phyloP scores from a whole-genome alignment of 1,284 basidiomycete species.

The Austroboletus niveus region DNA sequence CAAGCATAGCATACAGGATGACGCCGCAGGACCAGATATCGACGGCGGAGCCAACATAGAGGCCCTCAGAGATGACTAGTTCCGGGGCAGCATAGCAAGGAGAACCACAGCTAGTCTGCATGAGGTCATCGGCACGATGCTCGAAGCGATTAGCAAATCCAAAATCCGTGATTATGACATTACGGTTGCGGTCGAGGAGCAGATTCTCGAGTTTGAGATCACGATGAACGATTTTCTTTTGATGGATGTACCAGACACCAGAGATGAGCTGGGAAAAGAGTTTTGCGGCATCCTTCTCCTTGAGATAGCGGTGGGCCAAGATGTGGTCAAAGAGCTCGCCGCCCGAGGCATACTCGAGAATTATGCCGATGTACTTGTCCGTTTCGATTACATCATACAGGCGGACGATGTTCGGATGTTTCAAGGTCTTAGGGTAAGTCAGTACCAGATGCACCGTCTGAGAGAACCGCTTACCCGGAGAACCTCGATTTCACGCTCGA shows the following conservation, averaged over 20 bases:
- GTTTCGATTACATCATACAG: constrained; percentile 99
- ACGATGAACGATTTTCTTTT: constrained; percentile 98
- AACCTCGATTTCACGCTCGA: constrained; percentile 97
- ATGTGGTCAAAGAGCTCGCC: constrained; percentile 99
- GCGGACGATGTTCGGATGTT: constrained; percentile 98
- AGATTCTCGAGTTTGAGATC: constrained; percentile 99
- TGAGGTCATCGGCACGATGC: constrained; percentile 87
- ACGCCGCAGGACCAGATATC: constrained; percentile 99
- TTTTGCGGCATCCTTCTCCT: constrained; percentile 92
- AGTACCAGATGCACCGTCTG: constrained; percentile 1
- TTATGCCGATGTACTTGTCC: constrained; percentile 99
- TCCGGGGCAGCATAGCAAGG: constrained; percentile 99
- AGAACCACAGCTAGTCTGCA: constrained; percentile 97
- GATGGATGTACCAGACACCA: constrained; percentile 98
- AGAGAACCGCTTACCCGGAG: constrained; percentile 66
- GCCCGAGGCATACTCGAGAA: constrained; percentile 97
- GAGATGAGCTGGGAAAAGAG: constrained; percentile 98
- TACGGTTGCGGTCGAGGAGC: constrained; percentile 93
- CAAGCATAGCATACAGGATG: constrained; percentile 98
- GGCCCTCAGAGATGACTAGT: constrained; percentile 96
- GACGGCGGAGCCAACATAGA: constrained; percentile 97
- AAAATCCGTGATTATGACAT: constrained; percentile 99
- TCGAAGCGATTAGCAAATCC: constrained; percentile 99
- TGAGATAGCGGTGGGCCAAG: constrained; percentile 94
- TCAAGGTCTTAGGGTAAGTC: constrained; percentile 65